A percentile compares a stretch with the other conserved stretches of the same genome.
Evolutionary conservation across 2,329 filamentous ascomycete species (phyloP).

Genomic region (Herpotrichia juniperi): DNA sequence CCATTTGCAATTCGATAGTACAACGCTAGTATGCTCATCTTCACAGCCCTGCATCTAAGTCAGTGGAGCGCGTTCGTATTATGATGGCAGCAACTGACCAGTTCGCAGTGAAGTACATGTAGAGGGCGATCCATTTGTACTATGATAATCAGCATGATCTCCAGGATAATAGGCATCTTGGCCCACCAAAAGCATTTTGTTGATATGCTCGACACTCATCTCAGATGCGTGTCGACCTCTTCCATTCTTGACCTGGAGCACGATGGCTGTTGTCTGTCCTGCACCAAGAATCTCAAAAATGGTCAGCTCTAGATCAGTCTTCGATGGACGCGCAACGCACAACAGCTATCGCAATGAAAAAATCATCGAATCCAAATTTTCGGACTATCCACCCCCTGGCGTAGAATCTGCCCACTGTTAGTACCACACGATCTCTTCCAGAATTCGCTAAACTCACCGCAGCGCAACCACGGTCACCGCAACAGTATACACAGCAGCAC

Average conservation of each 20-base stretch:
- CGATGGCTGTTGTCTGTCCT: conserved; percentile 30
- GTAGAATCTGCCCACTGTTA: conserved; percentile 20
- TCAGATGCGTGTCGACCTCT: conserved; percentile 25
- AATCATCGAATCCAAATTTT: conserved; percentile 32
- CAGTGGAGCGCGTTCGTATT: background rate
- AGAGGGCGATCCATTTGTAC: conserved; percentile 34
- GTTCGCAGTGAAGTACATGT: conserved; percentile 34
- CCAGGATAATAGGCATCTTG: background rate
- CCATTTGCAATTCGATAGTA: conserved; percentile 35
- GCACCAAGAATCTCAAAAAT: conserved; percentile 23
- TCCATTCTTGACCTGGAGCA: conserved; percentile 33
- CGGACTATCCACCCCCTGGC: conserved; percentile 31
- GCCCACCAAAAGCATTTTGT: conserved; percentile 30
- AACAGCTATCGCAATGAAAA: conserved; percentile 32
- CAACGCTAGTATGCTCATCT: conserved; percentile 36
- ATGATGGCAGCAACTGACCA: conserved; percentile 17
- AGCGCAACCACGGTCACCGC: background rate
- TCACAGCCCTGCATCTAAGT: conserved; percentile 26
- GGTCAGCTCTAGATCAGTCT: background rate
- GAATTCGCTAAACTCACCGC: background rate
- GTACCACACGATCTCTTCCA: background rate
- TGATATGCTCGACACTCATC: conserved; percentile 21
- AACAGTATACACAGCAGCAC: background rate
- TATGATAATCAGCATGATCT: conserved; percentile 7
- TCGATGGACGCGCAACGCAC: background rate